These are phyloP conservation scores for Forsythia suspensa DNA, from an alignment of 257 asterid species.

Conservation along the genomic window DNA sequence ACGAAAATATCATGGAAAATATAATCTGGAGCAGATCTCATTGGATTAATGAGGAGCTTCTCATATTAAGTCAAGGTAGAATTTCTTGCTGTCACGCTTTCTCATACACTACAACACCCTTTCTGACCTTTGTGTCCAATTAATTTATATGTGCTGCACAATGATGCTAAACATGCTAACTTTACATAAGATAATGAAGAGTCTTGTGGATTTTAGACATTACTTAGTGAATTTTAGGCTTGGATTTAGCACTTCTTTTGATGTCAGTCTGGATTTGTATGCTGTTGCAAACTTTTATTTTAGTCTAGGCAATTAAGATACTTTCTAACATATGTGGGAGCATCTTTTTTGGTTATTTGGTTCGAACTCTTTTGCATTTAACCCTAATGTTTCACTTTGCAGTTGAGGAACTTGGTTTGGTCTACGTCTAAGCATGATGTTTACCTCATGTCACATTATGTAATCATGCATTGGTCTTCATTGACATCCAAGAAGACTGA, in stretches of 20 bases:
- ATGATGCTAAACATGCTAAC: background rate
- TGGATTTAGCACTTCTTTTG: background rate
- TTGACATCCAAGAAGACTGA: conserved; percentile 52
- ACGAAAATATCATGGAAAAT: background rate
- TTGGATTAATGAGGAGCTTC: background rate
- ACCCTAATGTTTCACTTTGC: conserved; percentile 19
- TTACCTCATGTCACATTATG: conserved; percentile 63
- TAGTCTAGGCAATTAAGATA: background rate
- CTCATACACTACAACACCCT: background rate
- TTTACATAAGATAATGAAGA: background rate
- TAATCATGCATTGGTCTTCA: conserved; percentile 61
- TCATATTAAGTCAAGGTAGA: background rate
- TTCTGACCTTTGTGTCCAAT: background rate
- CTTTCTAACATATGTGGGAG: background rate
- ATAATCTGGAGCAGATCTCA: background rate
- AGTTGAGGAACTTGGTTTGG: conserved; percentile 71
- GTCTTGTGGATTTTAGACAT: background rate
- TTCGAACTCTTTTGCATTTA: background rate
- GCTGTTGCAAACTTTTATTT: background rate
- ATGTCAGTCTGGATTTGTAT: background rate
- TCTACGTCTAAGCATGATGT: conserved; percentile 69
- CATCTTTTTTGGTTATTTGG: background rate
- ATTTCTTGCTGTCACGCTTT: background rate
- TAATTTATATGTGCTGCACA: background rate
- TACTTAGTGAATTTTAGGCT: background rate